These are phyloP conservation scores for Trichoderma pleuroti DNA, from an alignment of 2,329 filamentous ascomycete genomes.

Conservation along the genomic window DNA sequence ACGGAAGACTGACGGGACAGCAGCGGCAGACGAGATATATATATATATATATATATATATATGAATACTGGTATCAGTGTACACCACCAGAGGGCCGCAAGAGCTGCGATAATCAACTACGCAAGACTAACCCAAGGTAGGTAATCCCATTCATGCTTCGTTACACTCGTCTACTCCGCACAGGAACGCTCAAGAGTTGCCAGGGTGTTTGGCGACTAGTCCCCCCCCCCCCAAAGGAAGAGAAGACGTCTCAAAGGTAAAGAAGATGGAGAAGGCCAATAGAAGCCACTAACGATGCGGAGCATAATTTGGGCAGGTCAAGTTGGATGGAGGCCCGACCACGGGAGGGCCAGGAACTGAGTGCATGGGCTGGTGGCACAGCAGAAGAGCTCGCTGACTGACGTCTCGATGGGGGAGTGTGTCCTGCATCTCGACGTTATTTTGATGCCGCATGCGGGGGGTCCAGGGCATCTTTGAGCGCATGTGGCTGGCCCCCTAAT, in stretches of 20 bases:
- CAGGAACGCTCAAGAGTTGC: neutral
- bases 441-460: neutral
- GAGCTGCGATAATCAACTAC: neutral
- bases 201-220: neutral
- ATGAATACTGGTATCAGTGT: too few species aligned
- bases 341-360: neutral
- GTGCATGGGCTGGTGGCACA: neutral
- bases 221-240: neutral
- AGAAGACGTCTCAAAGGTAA: neutral
- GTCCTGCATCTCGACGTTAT: constrained; percentile 10
- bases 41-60: too few species aligned
- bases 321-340: neutral
- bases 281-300: neutral
- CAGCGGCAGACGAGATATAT: neutral
- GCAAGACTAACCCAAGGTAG: neutral
- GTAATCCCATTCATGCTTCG: neutral
- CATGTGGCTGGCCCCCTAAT: constrained; percentile 10
- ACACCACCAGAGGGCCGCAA: neutral
- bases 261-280: neutral
- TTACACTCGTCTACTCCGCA: neutral
- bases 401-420: neutral
- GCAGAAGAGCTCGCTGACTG: neutral
- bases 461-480: neutral
- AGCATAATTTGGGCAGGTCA: neutral
- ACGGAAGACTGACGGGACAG: too few species aligned